Evolutionary conservation across 768 basidiomycete species (phyloP), one percentile per base, ranked within the genome.

Genomic region (Amyloporia xantha): DNA sequence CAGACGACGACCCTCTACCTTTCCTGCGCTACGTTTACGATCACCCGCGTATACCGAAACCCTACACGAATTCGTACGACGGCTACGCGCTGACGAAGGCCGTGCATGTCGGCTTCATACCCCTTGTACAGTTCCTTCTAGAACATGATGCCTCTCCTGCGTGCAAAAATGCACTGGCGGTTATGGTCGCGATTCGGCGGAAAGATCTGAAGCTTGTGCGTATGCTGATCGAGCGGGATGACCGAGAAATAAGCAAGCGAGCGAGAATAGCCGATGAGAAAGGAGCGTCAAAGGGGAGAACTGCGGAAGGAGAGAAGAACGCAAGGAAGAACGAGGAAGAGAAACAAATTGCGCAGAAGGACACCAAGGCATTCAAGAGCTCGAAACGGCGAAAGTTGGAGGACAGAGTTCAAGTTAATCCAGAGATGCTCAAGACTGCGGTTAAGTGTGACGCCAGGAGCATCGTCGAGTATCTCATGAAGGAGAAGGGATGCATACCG

Each of bases 81-180:
- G 94, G 93, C 1, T 96, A 93, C 59, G 83, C 86, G 0, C 78
- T 96, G 35, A 81, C 81, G 13, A 82, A 78, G 54, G 91, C 93
- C 1, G 87, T 91, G 1, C 72, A 82, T 30, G 80, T 77, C 0
- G 69, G 70, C 19, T 83, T 84, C 53, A 47, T 73, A 1, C 80
- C 82, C 2, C 76, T 96, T 6, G 71, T 92, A 1, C 68, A 64
- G 20, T 83, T 89, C 55, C 73, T 97, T 13, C 78, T 96, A 42
- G 68, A 71, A 2, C 69, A 81, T 17, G 85, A 81, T 2, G 92
- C 90, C 0, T 84, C 83, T 10, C 92, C 93, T 0, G 59, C 59
- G 4, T 66, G 66, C 52, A 86, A 84, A 57, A 63, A 74, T 11
- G 74, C 70, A 19, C 68, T 92, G n/a, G 75, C 91, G 0, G 71